Evolutionary conservation across 176 grass and related monocot genomes (phyloP).

Genomic region (Aegilops sharonensis): DNA sequence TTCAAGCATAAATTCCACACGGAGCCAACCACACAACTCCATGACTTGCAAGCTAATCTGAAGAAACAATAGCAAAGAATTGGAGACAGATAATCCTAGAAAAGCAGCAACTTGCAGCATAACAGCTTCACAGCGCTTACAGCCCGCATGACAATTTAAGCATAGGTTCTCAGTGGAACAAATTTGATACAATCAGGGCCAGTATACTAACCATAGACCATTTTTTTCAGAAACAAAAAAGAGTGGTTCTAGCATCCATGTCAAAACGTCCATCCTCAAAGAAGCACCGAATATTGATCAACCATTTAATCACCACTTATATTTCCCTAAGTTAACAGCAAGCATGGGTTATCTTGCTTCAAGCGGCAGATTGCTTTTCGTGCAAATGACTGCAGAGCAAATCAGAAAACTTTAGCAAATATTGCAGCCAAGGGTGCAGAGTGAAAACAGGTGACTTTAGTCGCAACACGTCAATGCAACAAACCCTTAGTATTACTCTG

Average conservation of each 20-base stretch:
- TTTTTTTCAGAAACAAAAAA: neutral
- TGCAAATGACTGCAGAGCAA: neutral
- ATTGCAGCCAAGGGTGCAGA: neutral
- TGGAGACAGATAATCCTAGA: slow-evolving; percentile 4
- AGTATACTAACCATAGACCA: neutral
- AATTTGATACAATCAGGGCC: slow-evolving; percentile 15
- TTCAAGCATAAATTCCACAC: slow-evolving; percentile 10
- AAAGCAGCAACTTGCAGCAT: neutral
- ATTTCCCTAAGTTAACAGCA: neutral
- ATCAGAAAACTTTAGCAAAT: neutral
- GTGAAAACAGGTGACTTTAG: neutral
- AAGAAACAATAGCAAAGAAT: neutral
- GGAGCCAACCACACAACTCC: neutral
- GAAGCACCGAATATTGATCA: neutral
- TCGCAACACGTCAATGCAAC: neutral
- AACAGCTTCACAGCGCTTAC: neutral
- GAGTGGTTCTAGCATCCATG: neutral
- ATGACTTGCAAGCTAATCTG: neutral
- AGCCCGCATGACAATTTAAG: slow-evolving; percentile 11
- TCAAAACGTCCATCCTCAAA: neutral
- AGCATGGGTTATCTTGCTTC: slow-evolving; percentile 11
- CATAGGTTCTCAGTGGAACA: slow-evolving; percentile 14
- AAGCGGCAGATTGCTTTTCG: neutral
- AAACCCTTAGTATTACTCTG: neutral
- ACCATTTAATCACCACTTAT: neutral